phyloP scores from a whole-genome alignment of 495 filamentous ascomycete genomes.

The Trichoderma erinaceum region DNA sequence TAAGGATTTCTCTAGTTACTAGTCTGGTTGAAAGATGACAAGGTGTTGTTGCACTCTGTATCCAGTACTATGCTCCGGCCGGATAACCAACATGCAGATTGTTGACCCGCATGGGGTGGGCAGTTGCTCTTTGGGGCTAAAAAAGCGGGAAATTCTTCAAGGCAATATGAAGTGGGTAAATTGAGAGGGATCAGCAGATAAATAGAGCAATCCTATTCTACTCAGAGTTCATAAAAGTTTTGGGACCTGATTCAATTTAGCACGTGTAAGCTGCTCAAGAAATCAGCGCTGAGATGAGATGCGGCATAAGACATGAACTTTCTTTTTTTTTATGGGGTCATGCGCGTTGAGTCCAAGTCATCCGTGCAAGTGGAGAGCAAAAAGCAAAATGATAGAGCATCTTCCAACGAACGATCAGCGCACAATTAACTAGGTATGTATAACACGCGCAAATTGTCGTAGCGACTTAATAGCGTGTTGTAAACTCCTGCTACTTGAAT shows the following conservation, averaged over 20 bases:
- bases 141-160: slow-evolving; percentile 11
- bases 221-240: not conserved
- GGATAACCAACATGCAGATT: slow-evolving; percentile 1
- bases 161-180: not conserved
- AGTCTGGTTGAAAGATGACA: not conserved
- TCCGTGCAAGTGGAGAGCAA: not conserved
- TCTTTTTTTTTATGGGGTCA: not conserved
- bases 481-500: too few species aligned
- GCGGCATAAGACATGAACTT: not conserved
- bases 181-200: not conserved
- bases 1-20: not conserved
- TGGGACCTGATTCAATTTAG: not conserved
- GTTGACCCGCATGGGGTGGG: slow-evolving; percentile 7
- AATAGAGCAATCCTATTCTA: not conserved
- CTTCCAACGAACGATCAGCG: too few species aligned
- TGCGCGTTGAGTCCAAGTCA: not conserved
- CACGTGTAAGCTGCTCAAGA: not conserved
- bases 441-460: too few species aligned
- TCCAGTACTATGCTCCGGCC: not conserved
- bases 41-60: not conserved
- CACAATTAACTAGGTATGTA: too few species aligned
- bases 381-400: too few species aligned
- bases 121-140: slow-evolving; percentile 12
- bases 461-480: too few species aligned
- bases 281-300: too few species aligned